Conservation (phyloP, 2,329 filamentous ascomycete genomes). For the Colletotrichum eremochloae region DNA sequence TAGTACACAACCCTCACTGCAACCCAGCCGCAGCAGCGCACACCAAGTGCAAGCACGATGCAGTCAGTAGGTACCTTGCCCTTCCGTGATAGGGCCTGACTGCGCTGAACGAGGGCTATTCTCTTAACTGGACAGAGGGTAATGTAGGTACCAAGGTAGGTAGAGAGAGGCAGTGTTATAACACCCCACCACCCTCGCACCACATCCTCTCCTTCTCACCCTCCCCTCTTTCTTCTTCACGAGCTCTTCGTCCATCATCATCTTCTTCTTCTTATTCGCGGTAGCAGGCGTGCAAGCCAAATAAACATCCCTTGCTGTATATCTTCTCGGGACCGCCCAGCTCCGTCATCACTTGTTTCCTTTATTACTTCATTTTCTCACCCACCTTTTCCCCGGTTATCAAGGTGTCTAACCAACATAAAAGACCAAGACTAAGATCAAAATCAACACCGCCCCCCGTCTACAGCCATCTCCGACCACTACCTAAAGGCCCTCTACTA, state of each 20-base stretch:
- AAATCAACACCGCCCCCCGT: not conserved
- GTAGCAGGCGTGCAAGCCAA: slow-evolving; percentile 73
- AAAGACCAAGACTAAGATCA: slow-evolving; percentile 6
- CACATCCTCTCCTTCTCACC: slow-evolving; percentile 59
- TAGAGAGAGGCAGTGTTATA: slow-evolving; percentile 47
- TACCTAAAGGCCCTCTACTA: slow-evolving; percentile 1
- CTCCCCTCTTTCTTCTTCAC: slow-evolving; percentile 64
- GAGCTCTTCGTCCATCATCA: slow-evolving; percentile 69
- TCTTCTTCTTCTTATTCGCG: slow-evolving; percentile 70
- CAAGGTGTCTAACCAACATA: slow-evolving; percentile 8
- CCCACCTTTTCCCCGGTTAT: slow-evolving; percentile 36
- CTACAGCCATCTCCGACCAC: slow-evolving; percentile 2
- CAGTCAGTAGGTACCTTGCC: not conserved
- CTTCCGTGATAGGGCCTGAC: slow-evolving; percentile 9
- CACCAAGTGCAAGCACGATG: slow-evolving; percentile 5
- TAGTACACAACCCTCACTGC: slow-evolving; percentile 7
- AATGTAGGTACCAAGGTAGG: too few species aligned
- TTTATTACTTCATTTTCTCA: slow-evolving; percentile 56
- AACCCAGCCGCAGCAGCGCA: slow-evolving; percentile 18
- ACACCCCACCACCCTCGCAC: slow-evolving; percentile 64
- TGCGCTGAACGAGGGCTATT: slow-evolving; percentile 5
- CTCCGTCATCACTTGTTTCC: slow-evolving; percentile 60
- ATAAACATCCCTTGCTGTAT: slow-evolving; percentile 56
- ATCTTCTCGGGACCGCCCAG: slow-evolving; percentile 65
- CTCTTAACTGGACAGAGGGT: not conserved